Evolutionary conservation across 768 basidiomycete species (phyloP).

Genomic region (Pleurotus ostreatus): DNA sequence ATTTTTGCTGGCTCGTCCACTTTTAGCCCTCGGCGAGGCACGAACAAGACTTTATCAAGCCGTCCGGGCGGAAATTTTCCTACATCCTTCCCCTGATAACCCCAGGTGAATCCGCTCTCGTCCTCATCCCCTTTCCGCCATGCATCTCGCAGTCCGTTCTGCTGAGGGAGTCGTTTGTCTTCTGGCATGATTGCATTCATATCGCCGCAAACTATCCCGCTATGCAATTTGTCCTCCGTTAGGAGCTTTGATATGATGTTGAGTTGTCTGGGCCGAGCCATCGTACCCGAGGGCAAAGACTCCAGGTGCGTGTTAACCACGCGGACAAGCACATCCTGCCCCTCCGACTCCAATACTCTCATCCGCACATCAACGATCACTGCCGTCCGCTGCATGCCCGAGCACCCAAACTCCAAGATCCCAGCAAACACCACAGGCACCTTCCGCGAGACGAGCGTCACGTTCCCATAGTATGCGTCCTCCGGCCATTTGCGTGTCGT

Average conservation of each 20-base stretch:
- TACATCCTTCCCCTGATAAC: constrained; percentile 47
- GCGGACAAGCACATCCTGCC: constrained; percentile 40
- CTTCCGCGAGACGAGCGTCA: constrained; percentile 62
- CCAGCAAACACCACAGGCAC: constrained; percentile 45
- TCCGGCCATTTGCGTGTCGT: constrained; percentile 52
- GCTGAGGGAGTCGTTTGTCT: constrained; percentile 38
- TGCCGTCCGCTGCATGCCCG: constrained; percentile 50
- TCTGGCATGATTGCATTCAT: constrained; percentile 60
- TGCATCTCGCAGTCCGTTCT: constrained; percentile 54
- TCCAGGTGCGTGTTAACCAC: constrained; percentile 77
- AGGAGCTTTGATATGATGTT: constrained; percentile 46
- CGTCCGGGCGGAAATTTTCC: constrained; percentile 45
- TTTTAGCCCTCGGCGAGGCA: constrained; percentile 41
- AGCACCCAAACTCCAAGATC: constrained; percentile 49
- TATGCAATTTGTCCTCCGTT: constrained; percentile 41
- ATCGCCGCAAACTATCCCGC: constrained; percentile 66
- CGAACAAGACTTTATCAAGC: constrained; percentile 65
- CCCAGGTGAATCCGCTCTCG: constrained; percentile 61
- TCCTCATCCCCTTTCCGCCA: constrained; percentile 46
- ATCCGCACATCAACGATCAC: constrained; percentile 56
- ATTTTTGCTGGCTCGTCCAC: constrained; percentile 52
- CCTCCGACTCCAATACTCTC: constrained; percentile 26
- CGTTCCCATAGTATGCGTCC: constrained; percentile 52
- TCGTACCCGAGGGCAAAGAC: constrained; percentile 44
- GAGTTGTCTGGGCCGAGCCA: constrained; percentile 47